A percentile compares a stretch with the other conserved stretches of the same genome.
These are phyloP conservation scores for Salix caprea DNA, from an alignment of 345 rosid species.

Conservation along the genomic window DNA sequence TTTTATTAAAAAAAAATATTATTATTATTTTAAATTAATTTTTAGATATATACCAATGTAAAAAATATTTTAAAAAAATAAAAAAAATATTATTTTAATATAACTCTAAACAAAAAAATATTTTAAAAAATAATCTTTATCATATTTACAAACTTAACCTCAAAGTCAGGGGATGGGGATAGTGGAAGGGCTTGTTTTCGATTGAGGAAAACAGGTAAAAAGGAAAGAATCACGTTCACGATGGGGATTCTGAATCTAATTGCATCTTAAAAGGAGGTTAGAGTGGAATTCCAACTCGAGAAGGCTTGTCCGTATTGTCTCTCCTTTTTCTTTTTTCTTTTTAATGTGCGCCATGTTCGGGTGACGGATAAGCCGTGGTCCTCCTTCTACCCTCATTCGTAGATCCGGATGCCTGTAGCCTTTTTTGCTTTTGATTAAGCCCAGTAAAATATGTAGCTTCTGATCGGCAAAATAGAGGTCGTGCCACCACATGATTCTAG, in stretches of 20 bases:
- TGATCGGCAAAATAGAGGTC: not conserved
- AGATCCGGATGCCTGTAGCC: not conserved
- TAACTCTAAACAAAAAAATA: no score
- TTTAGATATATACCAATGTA: no score
- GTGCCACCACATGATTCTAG: not conserved
- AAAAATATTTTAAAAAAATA: no score
- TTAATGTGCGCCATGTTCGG: not conserved
- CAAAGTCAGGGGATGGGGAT: not conserved
- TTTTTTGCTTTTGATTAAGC: constrained; percentile 9
- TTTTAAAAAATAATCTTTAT: no score
- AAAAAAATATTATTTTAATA: no score
- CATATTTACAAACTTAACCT: no score
- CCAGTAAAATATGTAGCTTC: not conserved
- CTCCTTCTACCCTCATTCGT: constrained; percentile 18
- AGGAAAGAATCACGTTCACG: not conserved
- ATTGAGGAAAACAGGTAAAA: not conserved
- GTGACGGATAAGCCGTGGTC: constrained; percentile 6
- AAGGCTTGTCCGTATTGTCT: constrained; percentile 17
- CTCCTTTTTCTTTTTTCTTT: not conserved
- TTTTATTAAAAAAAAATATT: no score
- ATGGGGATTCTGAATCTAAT: constrained; percentile 21
- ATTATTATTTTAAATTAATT: no score
- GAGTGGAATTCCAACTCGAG: constrained; percentile 36
- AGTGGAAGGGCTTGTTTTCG: not conserved
- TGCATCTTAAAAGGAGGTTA: constrained; percentile 5